Evolutionary conservation across 495 filamentous ascomycete genomes (phyloP).

Genomic region (Podospora australis): DNA sequence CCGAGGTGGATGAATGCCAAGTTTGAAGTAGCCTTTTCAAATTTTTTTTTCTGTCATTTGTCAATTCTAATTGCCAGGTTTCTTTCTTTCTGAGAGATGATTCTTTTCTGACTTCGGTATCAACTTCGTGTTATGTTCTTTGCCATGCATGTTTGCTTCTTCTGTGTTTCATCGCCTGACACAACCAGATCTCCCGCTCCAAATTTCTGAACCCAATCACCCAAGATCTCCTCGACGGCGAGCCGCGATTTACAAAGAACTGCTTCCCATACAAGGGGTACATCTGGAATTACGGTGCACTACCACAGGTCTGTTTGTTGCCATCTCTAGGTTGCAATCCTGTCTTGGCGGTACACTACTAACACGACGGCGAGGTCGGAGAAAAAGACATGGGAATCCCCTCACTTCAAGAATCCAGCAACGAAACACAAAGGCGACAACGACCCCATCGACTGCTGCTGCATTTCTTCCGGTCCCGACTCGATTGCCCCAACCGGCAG

Average conservation of each 20-base stretch:
- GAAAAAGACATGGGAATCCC: conserved; percentile 22
- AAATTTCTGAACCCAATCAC: conserved; percentile 21
- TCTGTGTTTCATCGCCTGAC: not conserved
- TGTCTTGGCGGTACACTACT: too few species aligned
- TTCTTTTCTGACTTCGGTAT: too few species aligned
- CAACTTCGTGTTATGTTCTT: too few species aligned
- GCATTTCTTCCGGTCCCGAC: conserved; percentile 15
- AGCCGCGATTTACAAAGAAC: conserved; percentile 15
- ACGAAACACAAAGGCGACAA: conserved; percentile 14
- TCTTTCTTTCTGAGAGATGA: too few species aligned
- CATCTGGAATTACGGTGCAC: conserved; percentile 24
- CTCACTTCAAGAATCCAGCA: conserved; percentile 5
- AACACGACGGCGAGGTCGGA: too few species aligned
- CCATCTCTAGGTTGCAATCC: too few species aligned
- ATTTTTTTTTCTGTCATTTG: not conserved
- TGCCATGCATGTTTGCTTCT: too few species aligned
- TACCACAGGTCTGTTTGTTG: conserved; percentile 17
- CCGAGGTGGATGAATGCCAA: conserved; percentile 27
- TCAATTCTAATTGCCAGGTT: too few species aligned
- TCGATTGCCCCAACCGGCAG: conserved; percentile 5
- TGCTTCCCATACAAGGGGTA: conserved; percentile 23
- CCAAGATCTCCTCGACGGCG: conserved; percentile 13
- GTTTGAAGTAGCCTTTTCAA: conserved; percentile 14
- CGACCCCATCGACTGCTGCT: conserved; percentile 22
- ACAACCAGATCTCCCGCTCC: conserved; percentile 14